Percentiles rank a stretch among this genome's conserved stretches.
phyloP scores from a whole-genome alignment of 768 basidiomycete genomes.

The Leucocoprinus sp. region DNA sequence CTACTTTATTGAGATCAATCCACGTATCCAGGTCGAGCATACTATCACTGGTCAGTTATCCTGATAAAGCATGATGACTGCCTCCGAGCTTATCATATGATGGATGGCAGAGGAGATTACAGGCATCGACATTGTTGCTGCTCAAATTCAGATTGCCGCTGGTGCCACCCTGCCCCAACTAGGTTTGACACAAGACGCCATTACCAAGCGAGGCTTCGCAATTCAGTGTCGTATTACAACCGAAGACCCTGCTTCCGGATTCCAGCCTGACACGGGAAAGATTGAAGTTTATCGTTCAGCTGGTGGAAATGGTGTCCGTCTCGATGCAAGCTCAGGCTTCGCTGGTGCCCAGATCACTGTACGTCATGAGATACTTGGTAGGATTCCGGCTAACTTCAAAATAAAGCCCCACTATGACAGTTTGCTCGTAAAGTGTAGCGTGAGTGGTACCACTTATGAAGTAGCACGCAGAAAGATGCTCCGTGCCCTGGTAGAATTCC shows the following conservation, averaged over 20 bases:
- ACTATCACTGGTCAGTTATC: constrained; percentile 78
- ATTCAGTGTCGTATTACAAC: constrained; percentile 99
- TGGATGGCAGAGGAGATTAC: constrained; percentile 88
- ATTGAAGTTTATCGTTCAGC: constrained; percentile 99
- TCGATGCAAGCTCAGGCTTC: constrained; percentile 95
- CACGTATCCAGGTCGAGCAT: constrained; percentile 99
- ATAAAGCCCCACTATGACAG: constrained; percentile 94
- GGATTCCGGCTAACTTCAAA: neutral
- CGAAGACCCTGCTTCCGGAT: constrained; percentile 84
- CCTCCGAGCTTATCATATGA: constrained; percentile 7
- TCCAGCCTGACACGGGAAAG: constrained; percentile 99
- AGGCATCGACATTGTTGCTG: constrained; percentile 97
- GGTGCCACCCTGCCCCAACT: constrained; percentile 93
- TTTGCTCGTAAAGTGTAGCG: constrained; percentile 91
- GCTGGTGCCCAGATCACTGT: constrained; percentile 99
- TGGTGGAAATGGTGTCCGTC: constrained; percentile 95
- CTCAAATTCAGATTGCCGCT: constrained; percentile 99
- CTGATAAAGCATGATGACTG: neutral
- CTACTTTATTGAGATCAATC: constrained; percentile 99
- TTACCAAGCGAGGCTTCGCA: constrained; percentile 92
- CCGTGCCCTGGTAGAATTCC: constrained; percentile 98
- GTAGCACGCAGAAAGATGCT: constrained; percentile 99
- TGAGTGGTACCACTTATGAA: constrained; percentile 96
- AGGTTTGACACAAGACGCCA: constrained; percentile 91
- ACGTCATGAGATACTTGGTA: constrained; percentile 21